Base-by-base conservation (phyloP, 2,329 filamentous ascomycete genomes). In the Zasmidium cellare region DNA sequence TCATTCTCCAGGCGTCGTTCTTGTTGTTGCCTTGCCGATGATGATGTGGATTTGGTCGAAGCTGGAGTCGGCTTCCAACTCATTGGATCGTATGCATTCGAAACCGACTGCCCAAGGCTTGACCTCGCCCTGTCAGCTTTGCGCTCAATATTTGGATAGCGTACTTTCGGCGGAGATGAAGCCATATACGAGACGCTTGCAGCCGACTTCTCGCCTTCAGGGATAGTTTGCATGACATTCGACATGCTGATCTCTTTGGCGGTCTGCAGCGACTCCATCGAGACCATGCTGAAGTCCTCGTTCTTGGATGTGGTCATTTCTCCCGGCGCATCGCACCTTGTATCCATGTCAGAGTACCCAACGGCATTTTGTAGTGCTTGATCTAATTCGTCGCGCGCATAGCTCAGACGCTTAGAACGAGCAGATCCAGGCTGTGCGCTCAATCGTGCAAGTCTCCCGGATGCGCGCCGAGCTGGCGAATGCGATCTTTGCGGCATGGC, bases 201-300 rank as follows among this genome's bases (percentile, higher is more conserved):
- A 1, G 51, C 56, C 16, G 62, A 65, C 25, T 57, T 58, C n/a
- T 68, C 66, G 1, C 11, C 46, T 45, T 55, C 51, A 14, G 23
- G 54, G 24, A 56, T 45, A 18, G 44, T 57, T 28, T 57, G 46
- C 38, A 63, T 50, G 18, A 50, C 51, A 23, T 58, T 57, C 22
- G 59, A 56, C 35, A 63, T 56, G 16, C 60, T 67, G 28, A 63
- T 63, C 14, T 61, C 66, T 50, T 65, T 68, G 12, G 69, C 65
- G 48, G 67, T 70, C 31, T 74, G 74, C 28, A 82, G 62, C 1
- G 78, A 79, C 35, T 80, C 76, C 11, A 80, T 69, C 2, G 78
- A 80, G 1, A 82, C 73, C 75, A 82, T 80, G 57, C 77, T 82
- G 65, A 82, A 81, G 53, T 77, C 77, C 62, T 81, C 79, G 59